Evolutionary conservation across 2,329 filamentous ascomycete genomes (phyloP).

Genomic region (Cordyceps pruinosa): DNA sequence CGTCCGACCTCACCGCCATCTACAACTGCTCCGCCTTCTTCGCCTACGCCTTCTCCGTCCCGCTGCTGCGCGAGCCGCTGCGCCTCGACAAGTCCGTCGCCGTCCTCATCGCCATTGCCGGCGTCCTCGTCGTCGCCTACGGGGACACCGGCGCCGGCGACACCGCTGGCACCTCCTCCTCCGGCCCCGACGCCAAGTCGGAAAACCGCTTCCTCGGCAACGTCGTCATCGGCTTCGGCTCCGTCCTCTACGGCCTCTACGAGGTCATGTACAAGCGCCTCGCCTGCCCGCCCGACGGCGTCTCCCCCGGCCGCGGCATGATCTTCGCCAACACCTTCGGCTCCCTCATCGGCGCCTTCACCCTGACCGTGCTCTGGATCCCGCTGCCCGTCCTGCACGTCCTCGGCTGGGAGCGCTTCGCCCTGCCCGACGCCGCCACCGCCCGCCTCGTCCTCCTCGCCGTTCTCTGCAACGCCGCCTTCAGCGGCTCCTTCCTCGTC

Average conservation of each 20-base stretch:
- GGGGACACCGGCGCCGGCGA: constrained; percentile 57
- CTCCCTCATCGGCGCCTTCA: constrained; percentile 79
- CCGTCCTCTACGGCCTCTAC: constrained; percentile 90
- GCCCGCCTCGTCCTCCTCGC: constrained; percentile 75
- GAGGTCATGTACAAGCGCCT: constrained; percentile 93
- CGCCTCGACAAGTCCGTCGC: constrained; percentile 79
- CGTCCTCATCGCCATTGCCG: constrained; percentile 77
- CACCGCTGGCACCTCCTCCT: constrained; percentile 32
- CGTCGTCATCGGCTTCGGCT: constrained; percentile 83
- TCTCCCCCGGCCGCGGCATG: constrained; percentile 78
- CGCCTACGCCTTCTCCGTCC: constrained; percentile 93
- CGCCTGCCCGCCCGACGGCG: constrained; percentile 88
- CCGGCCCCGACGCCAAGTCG: constrained; percentile 32
- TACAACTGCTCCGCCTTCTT: constrained; percentile 99
- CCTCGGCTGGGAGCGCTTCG: constrained; percentile 73
- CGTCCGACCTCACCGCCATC: constrained; percentile 91
- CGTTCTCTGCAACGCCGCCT: constrained; percentile 80
- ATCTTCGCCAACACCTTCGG: constrained; percentile 94
- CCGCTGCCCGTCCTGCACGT: constrained; percentile 79
- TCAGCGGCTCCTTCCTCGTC: constrained; percentile 87
- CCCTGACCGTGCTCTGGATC: constrained; percentile 81
- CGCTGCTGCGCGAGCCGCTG: constrained; percentile 77
- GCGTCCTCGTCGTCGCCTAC: constrained; percentile 92
- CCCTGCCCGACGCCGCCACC: constrained; percentile 68
- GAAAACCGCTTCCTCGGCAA: constrained; percentile 75